These are phyloP conservation scores for Dendrobium nobile DNA, from an alignment of 106 monocot species.

Conservation along the genomic window DNA sequence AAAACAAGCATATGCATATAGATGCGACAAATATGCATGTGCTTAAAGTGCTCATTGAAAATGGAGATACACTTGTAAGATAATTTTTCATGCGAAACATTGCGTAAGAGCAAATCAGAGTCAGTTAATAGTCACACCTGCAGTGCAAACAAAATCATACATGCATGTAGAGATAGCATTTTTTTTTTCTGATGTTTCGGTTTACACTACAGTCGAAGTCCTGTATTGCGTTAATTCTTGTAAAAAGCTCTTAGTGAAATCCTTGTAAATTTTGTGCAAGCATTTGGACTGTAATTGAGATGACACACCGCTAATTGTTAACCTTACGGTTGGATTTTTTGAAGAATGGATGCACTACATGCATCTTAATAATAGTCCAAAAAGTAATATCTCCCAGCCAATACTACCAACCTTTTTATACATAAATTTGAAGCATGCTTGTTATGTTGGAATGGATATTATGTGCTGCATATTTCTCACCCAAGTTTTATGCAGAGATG, in stretches of 20 bases:
- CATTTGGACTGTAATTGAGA: not conserved
- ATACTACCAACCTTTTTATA: not conserved
- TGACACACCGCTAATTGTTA: not conserved
- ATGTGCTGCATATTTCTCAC: conserved; percentile 3
- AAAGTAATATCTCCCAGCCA: not conserved
- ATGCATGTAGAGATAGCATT: not conserved
- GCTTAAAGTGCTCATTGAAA: not conserved
- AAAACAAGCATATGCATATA: no score
- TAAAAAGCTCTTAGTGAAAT: not conserved
- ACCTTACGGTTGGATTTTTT: not conserved
- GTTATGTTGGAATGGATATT: not conserved
- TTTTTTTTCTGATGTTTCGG: not conserved
- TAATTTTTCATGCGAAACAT: not conserved
- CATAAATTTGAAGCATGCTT: not conserved
- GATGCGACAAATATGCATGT: no score
- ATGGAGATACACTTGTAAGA: not conserved
- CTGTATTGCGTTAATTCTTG: not conserved
- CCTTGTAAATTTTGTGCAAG: not conserved
- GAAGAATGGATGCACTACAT: not conserved
- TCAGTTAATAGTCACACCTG: not conserved
- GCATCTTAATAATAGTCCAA: not conserved
- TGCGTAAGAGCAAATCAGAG: not conserved
- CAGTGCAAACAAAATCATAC: not conserved
- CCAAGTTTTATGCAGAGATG: conserved; percentile 34
- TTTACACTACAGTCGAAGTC: not conserved